A percentile compares a stretch with the other conserved stretches of the same genome.
Conservation (phyloP, 1,139 yeast genomes). For the Taphrina communis region DNA sequence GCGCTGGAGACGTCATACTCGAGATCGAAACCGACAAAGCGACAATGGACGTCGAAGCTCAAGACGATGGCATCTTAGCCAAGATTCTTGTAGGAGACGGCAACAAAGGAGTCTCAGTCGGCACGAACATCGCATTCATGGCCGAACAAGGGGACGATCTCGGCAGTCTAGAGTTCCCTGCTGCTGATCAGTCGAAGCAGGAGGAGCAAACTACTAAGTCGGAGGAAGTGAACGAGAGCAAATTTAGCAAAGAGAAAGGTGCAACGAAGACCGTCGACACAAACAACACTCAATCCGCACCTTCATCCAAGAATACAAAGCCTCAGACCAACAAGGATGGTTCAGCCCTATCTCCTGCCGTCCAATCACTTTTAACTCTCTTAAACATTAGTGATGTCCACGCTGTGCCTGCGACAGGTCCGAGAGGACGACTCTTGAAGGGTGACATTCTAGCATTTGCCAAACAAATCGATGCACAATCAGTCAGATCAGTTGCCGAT, state of each 20-base stretch:
- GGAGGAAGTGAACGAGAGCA: not conserved
- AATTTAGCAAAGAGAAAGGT: not conserved
- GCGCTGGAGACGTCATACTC: slow-evolving; percentile 89
- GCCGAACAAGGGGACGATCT: slow-evolving; percentile 91
- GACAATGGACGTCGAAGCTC: slow-evolving; percentile 98
- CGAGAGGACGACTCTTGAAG: slow-evolving; percentile 80
- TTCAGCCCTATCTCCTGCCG: slow-evolving; percentile 74
- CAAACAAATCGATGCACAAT: slow-evolving; percentile 68
- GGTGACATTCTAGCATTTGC: slow-evolving; percentile 89
- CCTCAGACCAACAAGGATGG: slow-evolving; percentile 29
- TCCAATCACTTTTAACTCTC: slow-evolving; percentile 65
- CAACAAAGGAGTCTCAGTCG: slow-evolving; percentile 79
- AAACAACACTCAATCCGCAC: not conserved
- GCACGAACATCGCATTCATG: slow-evolving; percentile 80
- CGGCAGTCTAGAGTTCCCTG: slow-evolving; percentile 65
- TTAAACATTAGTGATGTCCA: slow-evolving; percentile 69
- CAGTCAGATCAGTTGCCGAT: slow-evolving; percentile 61
- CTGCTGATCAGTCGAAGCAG: slow-evolving; percentile 44
- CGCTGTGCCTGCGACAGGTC: slow-evolving; percentile 89
- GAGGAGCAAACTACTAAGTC: slow-evolving; percentile 40
- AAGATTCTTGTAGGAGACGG: slow-evolving; percentile 75
- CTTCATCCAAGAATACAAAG: not conserved
- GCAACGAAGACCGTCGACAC: not conserved
- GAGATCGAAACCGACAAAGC: slow-evolving; percentile 99
- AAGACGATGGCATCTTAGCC: slow-evolving; percentile 90